Evolutionary conservation across 176 grass and related monocot genomes (phyloP).

Genomic region (Chrysopogon serrulatus): DNA sequence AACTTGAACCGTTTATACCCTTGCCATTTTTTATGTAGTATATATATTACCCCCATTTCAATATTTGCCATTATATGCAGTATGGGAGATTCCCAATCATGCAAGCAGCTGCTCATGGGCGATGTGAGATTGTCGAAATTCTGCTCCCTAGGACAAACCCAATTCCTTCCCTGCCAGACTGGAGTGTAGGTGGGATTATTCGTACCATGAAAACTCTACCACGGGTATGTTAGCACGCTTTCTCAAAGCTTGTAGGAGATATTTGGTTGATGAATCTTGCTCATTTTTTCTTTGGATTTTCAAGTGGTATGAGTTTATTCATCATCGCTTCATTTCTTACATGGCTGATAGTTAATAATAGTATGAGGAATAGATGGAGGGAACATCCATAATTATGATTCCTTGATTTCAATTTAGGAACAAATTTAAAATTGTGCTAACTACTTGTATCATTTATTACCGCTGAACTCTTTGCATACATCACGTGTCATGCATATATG

Average conservation of each 20-base stretch:
- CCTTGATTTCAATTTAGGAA: not conserved
- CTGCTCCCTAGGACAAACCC: slow-evolving; percentile 34
- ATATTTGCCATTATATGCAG: slow-evolving; percentile 10
- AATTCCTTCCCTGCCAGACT: slow-evolving; percentile 23
- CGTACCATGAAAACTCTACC: not conserved
- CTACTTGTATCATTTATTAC: not conserved
- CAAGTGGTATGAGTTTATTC: too few species aligned
- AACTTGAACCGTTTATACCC: not conserved
- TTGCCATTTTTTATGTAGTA: not conserved
- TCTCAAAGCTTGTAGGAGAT: not conserved
- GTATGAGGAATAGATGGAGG: too few species aligned
- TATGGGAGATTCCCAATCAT: slow-evolving; percentile 20
- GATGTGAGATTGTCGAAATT: slow-evolving; percentile 38
- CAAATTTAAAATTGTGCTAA: not conserved
- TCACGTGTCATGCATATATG: not conserved
- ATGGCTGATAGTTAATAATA: too few species aligned
- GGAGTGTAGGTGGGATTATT: not conserved
- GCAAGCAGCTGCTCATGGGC: slow-evolving; percentile 10
- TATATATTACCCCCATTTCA: not conserved
- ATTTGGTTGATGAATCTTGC: too few species aligned
- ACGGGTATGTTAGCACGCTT: not conserved
- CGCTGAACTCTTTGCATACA: not conserved
- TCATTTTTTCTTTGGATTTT: too few species aligned
- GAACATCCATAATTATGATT: too few species aligned
- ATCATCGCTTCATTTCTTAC: too few species aligned